Evolutionary conservation across 2,329 filamentous ascomycete species (phyloP).

Genomic region (Fusarium sp.): DNA sequence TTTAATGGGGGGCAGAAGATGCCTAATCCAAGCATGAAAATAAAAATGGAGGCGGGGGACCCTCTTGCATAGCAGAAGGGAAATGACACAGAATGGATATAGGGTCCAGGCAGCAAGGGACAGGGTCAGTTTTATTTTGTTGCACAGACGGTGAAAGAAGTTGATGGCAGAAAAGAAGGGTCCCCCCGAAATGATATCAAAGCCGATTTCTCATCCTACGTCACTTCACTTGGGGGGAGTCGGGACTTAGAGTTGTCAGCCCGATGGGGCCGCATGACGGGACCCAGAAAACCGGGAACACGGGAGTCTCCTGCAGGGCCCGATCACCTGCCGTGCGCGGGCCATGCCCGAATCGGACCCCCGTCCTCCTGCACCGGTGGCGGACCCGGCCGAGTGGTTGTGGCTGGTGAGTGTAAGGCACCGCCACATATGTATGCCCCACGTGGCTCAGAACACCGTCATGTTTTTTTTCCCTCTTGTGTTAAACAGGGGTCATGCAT

Average conservation of each 20-base stretch:
- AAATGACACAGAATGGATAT: conserved; percentile 15
- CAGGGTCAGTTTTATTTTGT: conserved; percentile 4
- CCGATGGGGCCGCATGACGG: conserved; percentile 26
- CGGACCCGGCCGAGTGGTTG: conserved; percentile 47
- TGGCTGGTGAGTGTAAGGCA: conserved; percentile 22
- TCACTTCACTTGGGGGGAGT: conserved; percentile 8
- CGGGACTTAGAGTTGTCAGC: conserved; percentile 3
- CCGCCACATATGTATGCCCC: conserved; percentile 36
- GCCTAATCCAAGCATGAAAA: conserved; percentile 24
- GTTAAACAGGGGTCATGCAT: conserved; percentile 30
- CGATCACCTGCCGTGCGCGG: conserved; percentile 9
- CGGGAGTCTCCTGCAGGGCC: conserved; percentile 37
- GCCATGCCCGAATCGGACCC: conserved; percentile 45
- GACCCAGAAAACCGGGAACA: conserved; percentile 37
- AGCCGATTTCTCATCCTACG: conserved; percentile 16
- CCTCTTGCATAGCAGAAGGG: neutral
- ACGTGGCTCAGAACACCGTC: conserved; percentile 36
- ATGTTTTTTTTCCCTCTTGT: neutral
- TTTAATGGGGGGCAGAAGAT: conserved; percentile 16
- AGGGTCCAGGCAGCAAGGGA: conserved; percentile 15
- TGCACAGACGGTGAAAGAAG: conserved; percentile 1
- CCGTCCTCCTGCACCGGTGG: conserved; percentile 23
- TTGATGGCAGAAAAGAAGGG: neutral
- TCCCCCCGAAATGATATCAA: conserved; percentile 6
- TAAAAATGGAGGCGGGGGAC: conserved; percentile 16